Percentiles rank a stretch among this genome's conserved stretches.
These are phyloP conservation scores for Monascus ruber DNA, from an alignment of 2,329 filamentous ascomycete genomes.

Conservation along the genomic window DNA sequence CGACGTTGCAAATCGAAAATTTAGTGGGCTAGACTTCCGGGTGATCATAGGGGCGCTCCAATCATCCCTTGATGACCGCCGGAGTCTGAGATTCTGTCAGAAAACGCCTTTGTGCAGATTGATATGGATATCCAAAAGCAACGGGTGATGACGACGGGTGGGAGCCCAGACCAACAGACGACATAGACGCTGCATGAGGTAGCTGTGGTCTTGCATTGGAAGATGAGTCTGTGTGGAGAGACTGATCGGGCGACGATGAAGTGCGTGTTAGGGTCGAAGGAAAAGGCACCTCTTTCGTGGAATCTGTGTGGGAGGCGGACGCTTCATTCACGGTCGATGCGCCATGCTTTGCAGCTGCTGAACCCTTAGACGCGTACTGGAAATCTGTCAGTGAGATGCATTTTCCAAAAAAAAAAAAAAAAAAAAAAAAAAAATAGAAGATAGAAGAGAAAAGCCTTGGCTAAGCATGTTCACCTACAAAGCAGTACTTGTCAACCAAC, in stretches of 20 bases:
- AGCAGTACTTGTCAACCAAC: constrained; percentile 97
- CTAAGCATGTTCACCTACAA: constrained; percentile 62
- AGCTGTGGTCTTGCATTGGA: constrained; percentile 23
- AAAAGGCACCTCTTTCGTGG: not conserved
- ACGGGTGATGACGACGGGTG: constrained; percentile 24
- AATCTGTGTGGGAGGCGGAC: not conserved
- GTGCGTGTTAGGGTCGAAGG: not conserved
- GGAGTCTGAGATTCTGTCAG: constrained; percentile 36
- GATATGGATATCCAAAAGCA: constrained; percentile 33
- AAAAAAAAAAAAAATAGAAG: not conserved
- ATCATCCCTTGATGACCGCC: constrained; percentile 28
- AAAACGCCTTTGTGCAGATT: constrained; percentile 30
- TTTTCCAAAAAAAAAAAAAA: constrained; percentile 26
- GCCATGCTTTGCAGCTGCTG: not conserved
- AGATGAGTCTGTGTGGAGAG: not conserved
- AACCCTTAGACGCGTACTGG: not conserved
- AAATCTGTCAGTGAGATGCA: constrained; percentile 26
- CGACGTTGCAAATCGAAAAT: too few species aligned
- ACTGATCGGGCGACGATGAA: constrained; percentile 1
- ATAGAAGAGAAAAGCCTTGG: too few species aligned
- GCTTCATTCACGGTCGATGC: not conserved
- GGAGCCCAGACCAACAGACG: constrained; percentile 29
- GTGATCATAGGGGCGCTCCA: constrained; percentile 2
- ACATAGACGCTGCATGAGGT: constrained; percentile 30
- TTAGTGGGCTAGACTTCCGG: too few species aligned